Conservation (phyloP, 106 monocot species). For the Dendrobium huoshanense region DNA sequence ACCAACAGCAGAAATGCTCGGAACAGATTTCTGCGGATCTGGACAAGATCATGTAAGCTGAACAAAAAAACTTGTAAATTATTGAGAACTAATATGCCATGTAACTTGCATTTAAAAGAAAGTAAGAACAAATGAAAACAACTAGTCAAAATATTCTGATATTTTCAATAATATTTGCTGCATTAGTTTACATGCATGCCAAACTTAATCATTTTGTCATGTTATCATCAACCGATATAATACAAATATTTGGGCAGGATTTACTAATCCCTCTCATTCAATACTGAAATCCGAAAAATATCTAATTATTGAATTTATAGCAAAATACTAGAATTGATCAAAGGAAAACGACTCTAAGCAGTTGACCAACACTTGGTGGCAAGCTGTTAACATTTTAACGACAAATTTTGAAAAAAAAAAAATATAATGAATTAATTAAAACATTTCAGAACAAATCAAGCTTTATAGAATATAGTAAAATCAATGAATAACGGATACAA, state of each 20-base stretch:
- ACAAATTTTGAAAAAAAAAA: neutral
- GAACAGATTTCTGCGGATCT: constrained; percentile 73
- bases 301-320: neutral
- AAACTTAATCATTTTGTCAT: neutral
- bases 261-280: neutral
- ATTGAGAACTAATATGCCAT: neutral
- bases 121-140: neutral
- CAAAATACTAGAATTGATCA: neutral
- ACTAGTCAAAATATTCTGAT: neutral
- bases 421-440: neutral
- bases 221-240: neutral
- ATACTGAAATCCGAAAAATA: neutral
- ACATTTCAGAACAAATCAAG: neutral
- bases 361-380: neutral
- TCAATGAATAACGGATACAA: constrained; percentile 50
- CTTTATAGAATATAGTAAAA: constrained; percentile 10
- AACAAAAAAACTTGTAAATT: constrained; percentile 8
- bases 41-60: constrained; percentile 36
- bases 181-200: neutral
- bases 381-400: neutral
- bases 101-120: neutral
- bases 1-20: constrained; percentile 75
- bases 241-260: neutral
- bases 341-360: neutral
- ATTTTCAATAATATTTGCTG: neutral